Percentiles rank a stretch among this genome's conserved stretches.
phyloP scores from a whole-genome alignment of 2,329 filamentous ascomycete genomes.

The Pezicula neosporulosa region DNA sequence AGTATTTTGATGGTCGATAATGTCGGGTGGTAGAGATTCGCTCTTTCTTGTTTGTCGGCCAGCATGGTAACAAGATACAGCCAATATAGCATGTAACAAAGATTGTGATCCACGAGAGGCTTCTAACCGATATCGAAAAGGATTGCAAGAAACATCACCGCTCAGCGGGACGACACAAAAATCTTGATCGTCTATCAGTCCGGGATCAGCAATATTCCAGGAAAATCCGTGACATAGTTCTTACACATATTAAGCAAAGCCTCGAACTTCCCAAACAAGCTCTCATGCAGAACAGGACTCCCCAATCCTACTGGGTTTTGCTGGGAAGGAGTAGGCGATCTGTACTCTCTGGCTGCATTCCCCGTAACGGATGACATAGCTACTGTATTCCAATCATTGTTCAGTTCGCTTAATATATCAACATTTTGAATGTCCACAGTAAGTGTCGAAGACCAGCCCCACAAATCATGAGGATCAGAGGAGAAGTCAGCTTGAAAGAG shows the following conservation, averaged over 20 bases:
- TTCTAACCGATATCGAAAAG: neutral
- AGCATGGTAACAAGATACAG: neutral
- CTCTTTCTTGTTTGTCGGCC: neutral
- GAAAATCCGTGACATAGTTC: neutral
- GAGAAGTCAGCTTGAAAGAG: neutral
- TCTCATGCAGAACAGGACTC: neutral
- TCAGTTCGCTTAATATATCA: neutral
- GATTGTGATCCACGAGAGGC: neutral
- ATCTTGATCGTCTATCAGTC: neutral
- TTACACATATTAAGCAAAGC: slow-evolving; percentile 1
- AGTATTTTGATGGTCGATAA: neutral
- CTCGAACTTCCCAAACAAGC: neutral
- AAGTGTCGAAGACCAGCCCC: neutral
- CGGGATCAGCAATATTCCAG: neutral
- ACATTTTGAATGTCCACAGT: neutral
- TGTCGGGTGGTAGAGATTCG: neutral
- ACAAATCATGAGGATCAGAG: neutral
- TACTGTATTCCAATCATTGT: neutral
- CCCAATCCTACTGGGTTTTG: neutral
- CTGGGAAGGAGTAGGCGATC: neutral
- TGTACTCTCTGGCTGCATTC: neutral
- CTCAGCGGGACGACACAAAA: neutral
- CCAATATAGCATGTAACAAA: neutral
- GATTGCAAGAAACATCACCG: neutral
- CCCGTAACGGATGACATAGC: neutral